Evolutionary conservation across 2,329 filamentous ascomycete species (phyloP).

Genomic region (Paramyrothecium roridum): DNA sequence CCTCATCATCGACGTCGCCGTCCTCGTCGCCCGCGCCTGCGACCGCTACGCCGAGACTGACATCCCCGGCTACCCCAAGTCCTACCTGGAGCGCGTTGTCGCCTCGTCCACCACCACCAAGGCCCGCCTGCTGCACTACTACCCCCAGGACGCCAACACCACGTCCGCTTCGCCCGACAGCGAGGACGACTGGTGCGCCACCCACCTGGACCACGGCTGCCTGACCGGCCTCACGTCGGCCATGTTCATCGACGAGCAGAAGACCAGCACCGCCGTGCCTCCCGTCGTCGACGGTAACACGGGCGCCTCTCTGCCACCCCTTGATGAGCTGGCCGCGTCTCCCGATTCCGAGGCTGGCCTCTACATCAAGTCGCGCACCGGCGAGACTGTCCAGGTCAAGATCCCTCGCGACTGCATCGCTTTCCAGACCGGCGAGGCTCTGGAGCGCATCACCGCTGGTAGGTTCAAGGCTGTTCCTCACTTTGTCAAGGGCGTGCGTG

Average conservation of each 20-base stretch:
- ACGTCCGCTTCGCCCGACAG: constrained; percentile 33
- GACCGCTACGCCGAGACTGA: constrained; percentile 80
- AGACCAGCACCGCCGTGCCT: constrained; percentile 31
- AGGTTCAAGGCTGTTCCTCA: constrained; percentile 93
- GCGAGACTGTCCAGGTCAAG: constrained; percentile 81
- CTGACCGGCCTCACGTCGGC: constrained; percentile 90
- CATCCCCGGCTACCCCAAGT: constrained; percentile 70
- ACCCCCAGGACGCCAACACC: constrained; percentile 54
- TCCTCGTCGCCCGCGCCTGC: constrained; percentile 85
- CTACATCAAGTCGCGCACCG: constrained; percentile 88
- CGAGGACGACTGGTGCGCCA: constrained; percentile 93
- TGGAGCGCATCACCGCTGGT: constrained; percentile 88
- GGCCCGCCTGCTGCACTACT: constrained; percentile 90
- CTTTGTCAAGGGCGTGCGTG: constrained; percentile 77
- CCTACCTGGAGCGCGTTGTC: constrained; percentile 85
- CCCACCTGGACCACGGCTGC: constrained; percentile 87
- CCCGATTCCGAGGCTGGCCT: constrained; percentile 83
- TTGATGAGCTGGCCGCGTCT: constrained; percentile 69
- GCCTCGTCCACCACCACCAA: constrained; percentile 84
- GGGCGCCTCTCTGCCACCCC: constrained; percentile 37
- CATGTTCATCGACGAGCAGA: constrained; percentile 87
- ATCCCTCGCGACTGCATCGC: constrained; percentile 90
- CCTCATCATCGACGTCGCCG: constrained; percentile 85
- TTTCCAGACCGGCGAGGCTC: constrained; percentile 91
- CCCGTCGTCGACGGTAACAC: constrained; percentile 9